These are phyloP conservation scores for Zygotorulaspora danielsina DNA, from an alignment of 805 yeast genomes.

Conservation along the genomic window DNA sequence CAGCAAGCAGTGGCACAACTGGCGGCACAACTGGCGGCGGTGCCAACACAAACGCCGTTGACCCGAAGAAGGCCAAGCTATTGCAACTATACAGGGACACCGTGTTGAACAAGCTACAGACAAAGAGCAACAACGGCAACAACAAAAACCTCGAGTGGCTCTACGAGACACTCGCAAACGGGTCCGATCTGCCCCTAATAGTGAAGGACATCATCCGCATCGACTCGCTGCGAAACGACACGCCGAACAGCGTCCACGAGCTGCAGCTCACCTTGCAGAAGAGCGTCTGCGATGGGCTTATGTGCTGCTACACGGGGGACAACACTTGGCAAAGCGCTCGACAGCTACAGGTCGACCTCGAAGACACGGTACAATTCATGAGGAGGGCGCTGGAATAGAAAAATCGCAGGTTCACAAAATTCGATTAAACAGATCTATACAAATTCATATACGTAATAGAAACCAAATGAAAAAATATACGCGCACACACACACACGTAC, in stretches of 20 bases:
- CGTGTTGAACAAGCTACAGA: slow-evolving; percentile 31
- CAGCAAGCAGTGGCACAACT: slow-evolving; percentile 3
- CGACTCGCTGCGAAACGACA: slow-evolving; percentile 24
- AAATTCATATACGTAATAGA: background rate
- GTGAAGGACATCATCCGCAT: slow-evolving; percentile 18
- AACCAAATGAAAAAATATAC: background rate
- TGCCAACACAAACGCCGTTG: too few species aligned
- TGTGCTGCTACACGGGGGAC: slow-evolving; percentile 24
- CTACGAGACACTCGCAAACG: slow-evolving; percentile 14
- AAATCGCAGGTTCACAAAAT: slow-evolving; percentile 14
- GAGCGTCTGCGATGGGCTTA: slow-evolving; percentile 31
- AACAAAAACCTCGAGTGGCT: slow-evolving; percentile 22
- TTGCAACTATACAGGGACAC: slow-evolving; percentile 33
- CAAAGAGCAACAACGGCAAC: slow-evolving; percentile 18
- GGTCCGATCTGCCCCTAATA: slow-evolving; percentile 3
- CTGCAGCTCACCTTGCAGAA: slow-evolving; percentile 32
- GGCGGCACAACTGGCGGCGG: too few species aligned
- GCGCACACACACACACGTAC: slow-evolving; percentile 1
- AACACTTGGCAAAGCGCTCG: slow-evolving; percentile 26
- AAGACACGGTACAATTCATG: slow-evolving; percentile 36
- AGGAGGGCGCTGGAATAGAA: slow-evolving; percentile 34
- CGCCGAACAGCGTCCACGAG: slow-evolving; percentile 32
- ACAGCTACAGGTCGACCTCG: slow-evolving; percentile 31
- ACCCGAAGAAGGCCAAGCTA: slow-evolving; percentile 31
- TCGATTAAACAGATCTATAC: background rate